Percentiles rank a stretch among this genome's conserved stretches.
phyloP scores from a whole-genome alignment of 495 filamentous ascomycete genomes.

The Penicillium arizonense region DNA sequence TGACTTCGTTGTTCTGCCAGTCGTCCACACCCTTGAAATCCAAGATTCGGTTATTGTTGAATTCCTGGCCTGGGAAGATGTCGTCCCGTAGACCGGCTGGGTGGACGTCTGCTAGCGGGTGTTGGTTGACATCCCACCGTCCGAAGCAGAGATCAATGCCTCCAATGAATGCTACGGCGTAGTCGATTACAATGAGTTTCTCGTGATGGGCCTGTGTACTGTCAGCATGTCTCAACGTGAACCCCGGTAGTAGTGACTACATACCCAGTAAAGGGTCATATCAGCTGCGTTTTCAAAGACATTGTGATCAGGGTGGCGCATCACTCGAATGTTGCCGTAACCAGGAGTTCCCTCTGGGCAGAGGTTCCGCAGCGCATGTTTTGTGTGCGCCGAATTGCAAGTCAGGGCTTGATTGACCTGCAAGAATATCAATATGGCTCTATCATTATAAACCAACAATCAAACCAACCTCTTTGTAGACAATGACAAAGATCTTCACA shows the following conservation, averaged over 20 bases:
- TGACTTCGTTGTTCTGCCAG: constrained; percentile 92
- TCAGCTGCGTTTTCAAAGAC: constrained; percentile 90
- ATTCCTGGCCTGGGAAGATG: constrained; percentile 94
- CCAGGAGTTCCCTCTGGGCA: constrained; percentile 79
- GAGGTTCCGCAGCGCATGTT: constrained; percentile 76
- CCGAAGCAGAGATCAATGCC: constrained; percentile 97
- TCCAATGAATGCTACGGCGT: constrained; percentile 84
- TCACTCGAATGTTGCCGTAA: constrained; percentile 80
- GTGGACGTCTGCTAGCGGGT: constrained; percentile 83
- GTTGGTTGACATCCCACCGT: constrained; percentile 84
- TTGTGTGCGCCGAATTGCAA: constrained; percentile 91
- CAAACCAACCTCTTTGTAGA: constrained; percentile 74
- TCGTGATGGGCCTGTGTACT: constrained; percentile 78
- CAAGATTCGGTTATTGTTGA: constrained; percentile 94
- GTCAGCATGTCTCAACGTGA: not conserved
- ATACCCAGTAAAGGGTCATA: constrained; percentile 94
- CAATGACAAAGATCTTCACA: constrained; percentile 90
- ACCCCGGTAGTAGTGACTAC: not conserved
- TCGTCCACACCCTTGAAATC: constrained; percentile 89
- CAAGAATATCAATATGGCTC: not conserved
- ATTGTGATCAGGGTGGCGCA: constrained; percentile 96
- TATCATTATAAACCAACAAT: not conserved
- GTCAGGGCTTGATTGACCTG: constrained; percentile 74
- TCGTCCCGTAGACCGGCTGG: constrained; percentile 79
- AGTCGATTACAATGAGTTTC: constrained; percentile 94